Conservation (phyloP, 345 rosid species). For the Brassica nigra region DNA sequence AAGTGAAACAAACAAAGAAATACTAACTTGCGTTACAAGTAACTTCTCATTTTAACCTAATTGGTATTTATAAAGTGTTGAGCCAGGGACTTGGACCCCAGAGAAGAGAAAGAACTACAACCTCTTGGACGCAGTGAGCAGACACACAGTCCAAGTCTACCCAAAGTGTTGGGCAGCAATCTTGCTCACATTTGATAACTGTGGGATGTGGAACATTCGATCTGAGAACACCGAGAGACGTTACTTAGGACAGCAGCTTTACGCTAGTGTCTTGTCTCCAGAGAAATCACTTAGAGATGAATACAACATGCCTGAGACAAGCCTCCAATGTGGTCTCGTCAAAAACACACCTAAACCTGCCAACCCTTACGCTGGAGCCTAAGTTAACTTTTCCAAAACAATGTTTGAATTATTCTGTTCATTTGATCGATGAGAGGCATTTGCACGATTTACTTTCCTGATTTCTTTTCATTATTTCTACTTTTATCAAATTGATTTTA, state of each 20-base stretch:
- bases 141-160: slow-evolving; percentile 80
- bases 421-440: slow-evolving; percentile 18
- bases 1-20: slow-evolving; percentile 42
- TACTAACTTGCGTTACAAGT: neutral
- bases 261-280: slow-evolving; percentile 66
- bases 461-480: slow-evolving; percentile 1
- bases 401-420: slow-evolving; percentile 12
- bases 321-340: slow-evolving; percentile 36
- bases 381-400: slow-evolving; percentile 20
- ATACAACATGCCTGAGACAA: slow-evolving; percentile 69
- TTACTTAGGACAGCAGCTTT: slow-evolving; percentile 77
- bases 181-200: slow-evolving; percentile 73
- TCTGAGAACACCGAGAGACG: slow-evolving; percentile 63
- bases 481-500: slow-evolving; percentile 17
- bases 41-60: slow-evolving; percentile 8
- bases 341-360: slow-evolving; percentile 50
- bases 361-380: slow-evolving; percentile 55
- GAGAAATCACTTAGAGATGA: slow-evolving; percentile 76
- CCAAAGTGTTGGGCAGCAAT: slow-evolving; percentile 92
- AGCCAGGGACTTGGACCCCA: slow-evolving; percentile 81
- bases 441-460: slow-evolving; percentile 23
- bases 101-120: slow-evolving; percentile 82
- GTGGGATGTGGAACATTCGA: slow-evolving; percentile 92
- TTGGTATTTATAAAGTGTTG: slow-evolving; percentile 45
- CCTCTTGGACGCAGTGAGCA: slow-evolving; percentile 76